Evolutionary conservation across 345 rosid species (phyloP).

Genomic region (Eucalyptus curtisii): DNA sequence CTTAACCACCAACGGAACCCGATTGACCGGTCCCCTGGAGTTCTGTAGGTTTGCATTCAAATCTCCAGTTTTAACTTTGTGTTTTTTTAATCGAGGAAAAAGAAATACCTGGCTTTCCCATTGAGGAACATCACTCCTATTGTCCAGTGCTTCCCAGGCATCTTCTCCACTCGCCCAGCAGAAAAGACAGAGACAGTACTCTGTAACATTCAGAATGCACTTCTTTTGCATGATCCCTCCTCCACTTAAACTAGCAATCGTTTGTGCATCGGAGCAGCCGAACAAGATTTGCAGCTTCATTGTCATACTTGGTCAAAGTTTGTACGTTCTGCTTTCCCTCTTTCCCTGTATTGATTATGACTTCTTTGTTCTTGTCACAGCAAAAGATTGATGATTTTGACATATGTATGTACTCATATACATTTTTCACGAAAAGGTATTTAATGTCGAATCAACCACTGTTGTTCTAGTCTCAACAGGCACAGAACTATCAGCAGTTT

Average conservation of each 20-base stretch:
- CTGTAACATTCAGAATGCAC: neutral
- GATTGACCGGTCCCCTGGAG: neutral
- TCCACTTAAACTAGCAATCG: neutral
- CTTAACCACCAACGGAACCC: neutral
- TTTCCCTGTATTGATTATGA: neutral
- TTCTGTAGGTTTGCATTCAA: neutral
- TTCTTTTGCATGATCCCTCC: neutral
- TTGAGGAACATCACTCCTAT: neutral
- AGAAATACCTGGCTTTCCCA: neutral
- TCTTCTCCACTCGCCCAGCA: neutral
- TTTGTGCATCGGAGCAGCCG: neutral
- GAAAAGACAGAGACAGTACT: neutral
- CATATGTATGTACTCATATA: neutral
- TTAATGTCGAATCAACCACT: constrained; percentile 2
- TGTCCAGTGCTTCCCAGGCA: neutral
- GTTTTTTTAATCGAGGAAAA: neutral
- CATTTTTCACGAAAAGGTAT: neutral
- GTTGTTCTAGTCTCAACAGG: neutral
- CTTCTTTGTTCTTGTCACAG: neutral
- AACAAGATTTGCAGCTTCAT: neutral
- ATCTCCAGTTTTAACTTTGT: neutral
- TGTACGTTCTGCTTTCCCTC: neutral
- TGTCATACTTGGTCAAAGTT: neutral
- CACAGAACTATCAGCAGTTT: constrained; percentile 1
- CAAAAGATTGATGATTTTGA: neutral